These are phyloP conservation scores for Phlyctochytrium bullatum DNA, from an alignment of 192 early-diverging fungal genomes.

Conservation along the genomic window DNA sequence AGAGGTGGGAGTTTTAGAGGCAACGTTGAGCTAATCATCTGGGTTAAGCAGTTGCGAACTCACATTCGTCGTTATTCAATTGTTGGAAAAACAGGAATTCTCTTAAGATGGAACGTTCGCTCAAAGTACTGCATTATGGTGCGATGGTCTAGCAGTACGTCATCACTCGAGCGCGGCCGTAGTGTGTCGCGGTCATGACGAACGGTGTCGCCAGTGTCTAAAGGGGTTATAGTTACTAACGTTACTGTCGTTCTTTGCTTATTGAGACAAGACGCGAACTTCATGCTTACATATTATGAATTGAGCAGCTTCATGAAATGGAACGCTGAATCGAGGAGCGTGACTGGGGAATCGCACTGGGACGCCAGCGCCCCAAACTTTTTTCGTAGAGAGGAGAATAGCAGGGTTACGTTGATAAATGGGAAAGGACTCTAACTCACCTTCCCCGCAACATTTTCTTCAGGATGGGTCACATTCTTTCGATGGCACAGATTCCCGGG, in stretches of 20 bases:
- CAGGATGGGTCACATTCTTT: neutral
- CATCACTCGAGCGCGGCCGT: conserved; percentile 1
- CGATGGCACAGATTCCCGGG: neutral
- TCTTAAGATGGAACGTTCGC: conserved; percentile 12
- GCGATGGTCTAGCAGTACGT: conserved; percentile 17
- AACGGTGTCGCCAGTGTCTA: conserved; percentile 32
- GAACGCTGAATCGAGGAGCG: conserved; percentile 26
- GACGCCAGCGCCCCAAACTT: conserved; percentile 21
- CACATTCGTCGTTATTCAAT: conserved; percentile 29
- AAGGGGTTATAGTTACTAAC: too few relatives aligned
- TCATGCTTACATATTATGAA: conserved; percentile 22
- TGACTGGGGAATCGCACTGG: conserved; percentile 25
- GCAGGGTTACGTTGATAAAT: neutral
- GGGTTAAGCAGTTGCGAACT: conserved; percentile 5
- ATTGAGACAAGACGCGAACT: neutral
- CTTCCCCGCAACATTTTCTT: neutral
- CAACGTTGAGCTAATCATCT: neutral
- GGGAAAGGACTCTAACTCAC: neutral
- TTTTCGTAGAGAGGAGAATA: too few relatives aligned
- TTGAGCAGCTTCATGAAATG: conserved; percentile 27
- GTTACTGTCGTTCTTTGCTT: neutral
- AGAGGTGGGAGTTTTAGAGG: too few relatives aligned
- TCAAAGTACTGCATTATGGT: conserved; percentile 15
- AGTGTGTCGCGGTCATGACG: conserved; percentile 32
- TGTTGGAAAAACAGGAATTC: conserved; percentile 22